A percentile compares a stretch with the other conserved stretches of the same genome.
phyloP scores from a whole-genome alignment of 2,329 filamentous ascomycete genomes.

The Neoarthrinium moseri region DNA sequence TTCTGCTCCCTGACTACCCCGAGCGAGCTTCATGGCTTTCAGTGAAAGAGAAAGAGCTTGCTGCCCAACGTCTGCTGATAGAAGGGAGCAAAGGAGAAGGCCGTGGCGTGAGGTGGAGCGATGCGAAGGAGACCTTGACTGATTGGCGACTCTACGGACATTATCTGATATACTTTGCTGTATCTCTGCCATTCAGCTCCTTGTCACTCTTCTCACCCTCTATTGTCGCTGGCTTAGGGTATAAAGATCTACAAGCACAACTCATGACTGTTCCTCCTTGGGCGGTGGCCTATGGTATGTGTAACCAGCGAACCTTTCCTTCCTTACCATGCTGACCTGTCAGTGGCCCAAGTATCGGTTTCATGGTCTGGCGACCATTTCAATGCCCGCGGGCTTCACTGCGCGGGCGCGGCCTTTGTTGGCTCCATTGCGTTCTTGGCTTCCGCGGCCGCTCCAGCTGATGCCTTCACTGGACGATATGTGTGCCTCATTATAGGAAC shows the following conservation, averaged over 20 bases:
- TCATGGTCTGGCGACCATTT: conserved; percentile 64
- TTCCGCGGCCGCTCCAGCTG: conserved; percentile 61
- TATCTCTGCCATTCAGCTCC: conserved; percentile 33
- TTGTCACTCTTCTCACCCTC: conserved; percentile 52
- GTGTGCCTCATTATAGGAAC: conserved; percentile 68
- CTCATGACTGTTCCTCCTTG: conserved; percentile 69
- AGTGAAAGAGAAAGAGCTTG: conserved; percentile 57
- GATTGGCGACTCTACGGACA: conserved; percentile 68
- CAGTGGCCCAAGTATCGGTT: conserved; percentile 35
- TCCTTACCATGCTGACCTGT: neutral
- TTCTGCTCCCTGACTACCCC: conserved; percentile 64
- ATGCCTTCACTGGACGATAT: conserved; percentile 61
- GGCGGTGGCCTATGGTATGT: conserved; percentile 43
- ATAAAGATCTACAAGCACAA: conserved; percentile 48
- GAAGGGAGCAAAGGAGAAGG: conserved; percentile 57
- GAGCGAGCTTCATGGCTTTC: conserved; percentile 64
- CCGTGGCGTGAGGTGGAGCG: conserved; percentile 60
- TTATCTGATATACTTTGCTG: conserved; percentile 50
- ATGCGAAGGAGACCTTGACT: conserved; percentile 67
- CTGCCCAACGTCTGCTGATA: conserved; percentile 38
- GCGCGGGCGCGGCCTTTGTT: conserved; percentile 39
- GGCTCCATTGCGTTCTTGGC: conserved; percentile 54
- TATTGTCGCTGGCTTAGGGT: conserved; percentile 46
- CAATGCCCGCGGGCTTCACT: conserved; percentile 50
- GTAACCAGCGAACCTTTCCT: neutral